A percentile compares a stretch with the other conserved stretches of the same genome.
Evolutionary conservation across 2,329 filamentous ascomycete genomes (phyloP).

Genomic region (Chaetomiaceae sp.): DNA sequence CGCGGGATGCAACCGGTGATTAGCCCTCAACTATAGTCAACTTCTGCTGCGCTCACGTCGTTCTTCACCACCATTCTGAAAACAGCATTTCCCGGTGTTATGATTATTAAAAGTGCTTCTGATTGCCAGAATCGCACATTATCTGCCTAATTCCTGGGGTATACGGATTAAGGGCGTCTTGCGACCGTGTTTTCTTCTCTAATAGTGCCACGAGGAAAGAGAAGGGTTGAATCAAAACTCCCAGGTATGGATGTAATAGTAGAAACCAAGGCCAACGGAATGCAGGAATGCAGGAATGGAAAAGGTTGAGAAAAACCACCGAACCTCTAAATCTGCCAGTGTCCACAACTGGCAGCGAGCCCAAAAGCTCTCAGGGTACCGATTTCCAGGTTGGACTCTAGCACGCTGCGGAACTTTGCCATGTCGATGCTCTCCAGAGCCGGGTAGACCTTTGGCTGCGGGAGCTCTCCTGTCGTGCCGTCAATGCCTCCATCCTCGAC

Average conservation of each 20-base stretch:
- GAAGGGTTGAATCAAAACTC: too few relatives aligned
- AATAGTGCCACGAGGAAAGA: too few relatives aligned
- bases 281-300: too few relatives aligned
- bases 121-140: neutral
- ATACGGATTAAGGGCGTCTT: neutral
- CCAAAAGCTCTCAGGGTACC: neutral
- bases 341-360: neutral
- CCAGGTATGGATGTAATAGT: too few relatives aligned
- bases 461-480: slow-evolving; percentile 12
- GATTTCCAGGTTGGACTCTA: neutral
- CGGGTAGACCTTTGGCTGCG: slow-evolving; percentile 18
- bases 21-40: too few relatives aligned
- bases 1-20: too few relatives aligned
- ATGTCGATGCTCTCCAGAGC: slow-evolving; percentile 17
- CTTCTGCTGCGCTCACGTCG: too few relatives aligned
- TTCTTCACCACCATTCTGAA: too few relatives aligned
- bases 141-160: neutral
- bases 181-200: neutral
- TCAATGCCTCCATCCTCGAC: slow-evolving; percentile 7
- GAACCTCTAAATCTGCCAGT: neutral
- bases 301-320: too few relatives aligned
- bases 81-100: too few relatives aligned
- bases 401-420: neutral
- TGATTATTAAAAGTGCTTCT: too few relatives aligned
- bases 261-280: too few relatives aligned